Evolutionary conservation across 805 yeast genomes (phyloP), one percentile per base, ranked within the genome.

Genomic region (Lipomyces mesembrius): DNA sequence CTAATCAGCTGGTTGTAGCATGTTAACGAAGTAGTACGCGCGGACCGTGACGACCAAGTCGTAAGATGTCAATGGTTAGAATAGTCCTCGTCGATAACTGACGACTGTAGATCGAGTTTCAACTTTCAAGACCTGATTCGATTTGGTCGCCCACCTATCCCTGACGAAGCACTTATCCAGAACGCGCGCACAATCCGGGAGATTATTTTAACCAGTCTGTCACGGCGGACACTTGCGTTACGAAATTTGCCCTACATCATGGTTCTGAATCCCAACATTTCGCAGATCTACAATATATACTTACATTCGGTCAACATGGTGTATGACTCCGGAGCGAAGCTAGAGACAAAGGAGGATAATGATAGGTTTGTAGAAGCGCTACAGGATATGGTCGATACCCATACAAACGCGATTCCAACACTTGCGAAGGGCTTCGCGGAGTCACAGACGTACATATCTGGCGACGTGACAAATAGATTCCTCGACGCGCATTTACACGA

Each of bases 381-480:
- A 60, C 78, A 80, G 27, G 79, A 84, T 57, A 87, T 91, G 69
- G 84, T 91, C 20, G 88, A 88, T 65, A 82, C 87, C 52, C 98
- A 94, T 76, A 84, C 91, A 17, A 97, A 95, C 75, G 92, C 96
- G 2, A 82, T 95, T 60, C 90, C 96, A 2, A 83, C 86, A 2
- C 79, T 94, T 63, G 91, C 97, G 17, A 86, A 87, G 67, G 99
- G 98, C 0, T 89, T 94, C 74, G 82, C 82, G 69, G 95, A 91
- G 75, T 88, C 88, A 39, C 78, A 84, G 52, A 75, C 75, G 61
- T 86, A 76, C 58, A 70, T 80, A 70, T 76, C 84, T 1, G 77
- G 81, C 37, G 81, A 80, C 7, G 80, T 84, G 34, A 85, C 90
- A 54, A 85, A 88, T 62, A 74, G 76, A 2, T 90, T 93, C 71